These are phyloP conservation scores for Chaetothyriales sp. DNA, from an alignment of 2,329 filamentous ascomycete species.

Conservation along the genomic window DNA sequence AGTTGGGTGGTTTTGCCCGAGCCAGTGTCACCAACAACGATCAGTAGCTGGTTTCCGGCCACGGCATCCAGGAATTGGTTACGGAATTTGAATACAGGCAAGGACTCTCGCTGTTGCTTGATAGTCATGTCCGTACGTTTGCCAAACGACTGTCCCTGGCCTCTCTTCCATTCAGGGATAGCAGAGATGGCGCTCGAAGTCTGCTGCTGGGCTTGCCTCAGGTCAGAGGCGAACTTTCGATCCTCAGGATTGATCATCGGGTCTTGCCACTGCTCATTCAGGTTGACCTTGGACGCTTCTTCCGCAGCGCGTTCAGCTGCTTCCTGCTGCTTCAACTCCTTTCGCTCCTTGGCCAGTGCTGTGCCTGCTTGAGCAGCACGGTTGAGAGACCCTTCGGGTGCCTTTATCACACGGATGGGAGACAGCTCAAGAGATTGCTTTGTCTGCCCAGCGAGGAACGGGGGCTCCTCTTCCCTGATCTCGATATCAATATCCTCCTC, in stretches of 20 bases:
- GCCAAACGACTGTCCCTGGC: constrained; percentile 65
- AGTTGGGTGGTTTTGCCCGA: constrained; percentile 96
- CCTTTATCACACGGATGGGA: constrained; percentile 91
- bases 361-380: constrained; percentile 90
- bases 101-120: constrained; percentile 77
- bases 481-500: constrained; percentile 88
- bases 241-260: constrained; percentile 81
- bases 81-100: constrained; percentile 82
- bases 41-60: constrained; percentile 72
- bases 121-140: constrained; percentile 84
- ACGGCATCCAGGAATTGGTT: constrained; percentile 79
- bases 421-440: constrained; percentile 91
- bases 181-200: constrained; percentile 45
- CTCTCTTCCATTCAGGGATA: constrained; percentile 84
- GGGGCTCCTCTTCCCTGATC: constrained; percentile 87
- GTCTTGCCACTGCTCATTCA: constrained; percentile 88
- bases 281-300: constrained; percentile 60
- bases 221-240: constrained; percentile 74
- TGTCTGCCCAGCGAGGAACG: constrained; percentile 88
- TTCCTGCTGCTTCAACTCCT: constrained; percentile 79
- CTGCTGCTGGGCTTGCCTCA: constrained; percentile 50
- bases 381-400: constrained; percentile 95
- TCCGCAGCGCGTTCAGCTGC: constrained; percentile 62
- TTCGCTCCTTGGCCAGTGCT: constrained; percentile 70
- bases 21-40: constrained; percentile 93